These are phyloP conservation scores for Dryadomyces quercivorus DNA, from an alignment of 2,329 filamentous ascomycete species.

Conservation along the genomic window DNA sequence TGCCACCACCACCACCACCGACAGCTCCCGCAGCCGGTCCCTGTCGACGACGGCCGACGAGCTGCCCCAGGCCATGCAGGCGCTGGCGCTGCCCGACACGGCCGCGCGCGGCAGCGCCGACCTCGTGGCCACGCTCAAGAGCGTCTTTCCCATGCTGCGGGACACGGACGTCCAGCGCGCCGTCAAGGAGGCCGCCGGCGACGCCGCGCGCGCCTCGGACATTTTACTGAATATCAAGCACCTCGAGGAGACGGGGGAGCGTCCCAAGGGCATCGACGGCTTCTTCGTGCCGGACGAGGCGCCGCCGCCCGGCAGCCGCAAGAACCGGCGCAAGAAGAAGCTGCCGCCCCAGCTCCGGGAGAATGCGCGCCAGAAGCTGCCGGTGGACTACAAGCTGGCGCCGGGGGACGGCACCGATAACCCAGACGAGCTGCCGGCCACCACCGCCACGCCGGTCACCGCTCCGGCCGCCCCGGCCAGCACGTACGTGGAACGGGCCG, in stretches of 20 bases:
- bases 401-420: constrained; percentile 19
- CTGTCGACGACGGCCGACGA: not conserved
- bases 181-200: constrained; percentile 53
- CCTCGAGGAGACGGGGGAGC: constrained; percentile 54
- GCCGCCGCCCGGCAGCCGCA: not conserved
- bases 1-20: not conserved
- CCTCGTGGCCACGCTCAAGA: constrained; percentile 40
- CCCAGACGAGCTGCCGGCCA: no score
- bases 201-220: constrained; percentile 62
- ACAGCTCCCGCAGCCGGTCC: not conserved
- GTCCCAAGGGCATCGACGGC: constrained; percentile 67
- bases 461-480: no score
- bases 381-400: constrained; percentile 25
- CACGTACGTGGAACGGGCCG: not conserved
- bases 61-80: not conserved
- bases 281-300: constrained; percentile 51
- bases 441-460: no score
- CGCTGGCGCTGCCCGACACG: constrained; percentile 30
- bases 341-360: constrained; percentile 26
- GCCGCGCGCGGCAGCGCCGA: constrained; percentile 19
- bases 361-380: constrained; percentile 18
- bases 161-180: constrained; percentile 52
- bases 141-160: constrained; percentile 62
- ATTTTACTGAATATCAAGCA: constrained; percentile 69
- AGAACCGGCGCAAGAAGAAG: not conserved